Evolutionary conservation across 1,284 basidiomycete genomes (phyloP).

Genomic region (Fistulina hepatica): DNA sequence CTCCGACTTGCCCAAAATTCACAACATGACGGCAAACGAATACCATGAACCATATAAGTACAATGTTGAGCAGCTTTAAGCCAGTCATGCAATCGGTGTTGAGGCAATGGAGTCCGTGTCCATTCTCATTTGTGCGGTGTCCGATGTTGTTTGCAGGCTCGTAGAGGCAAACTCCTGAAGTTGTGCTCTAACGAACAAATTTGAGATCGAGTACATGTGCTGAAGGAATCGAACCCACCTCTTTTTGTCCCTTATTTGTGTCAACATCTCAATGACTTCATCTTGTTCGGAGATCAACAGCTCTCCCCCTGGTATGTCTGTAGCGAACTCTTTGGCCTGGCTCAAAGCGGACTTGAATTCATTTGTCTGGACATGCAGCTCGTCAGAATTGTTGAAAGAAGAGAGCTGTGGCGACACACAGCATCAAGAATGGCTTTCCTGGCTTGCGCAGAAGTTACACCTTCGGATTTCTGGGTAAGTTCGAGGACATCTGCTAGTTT

Average conservation of each 20-base stretch:
- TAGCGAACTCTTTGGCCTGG: constrained; percentile 47
- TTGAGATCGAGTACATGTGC: background rate
- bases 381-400: background rate
- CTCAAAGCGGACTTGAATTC: constrained; percentile 46
- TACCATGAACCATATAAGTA: too few relatives aligned
- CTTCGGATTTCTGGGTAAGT: constrained; percentile 42
- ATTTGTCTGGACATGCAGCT: constrained; percentile 41
- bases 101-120: constrained; percentile 48
- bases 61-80: too few relatives aligned
- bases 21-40: too few relatives aligned
- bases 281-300: constrained; percentile 52
- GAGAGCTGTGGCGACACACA: constrained; percentile 26
- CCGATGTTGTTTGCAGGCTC: constrained; percentile 28
- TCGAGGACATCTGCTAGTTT: constrained; percentile 45
- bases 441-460: constrained; percentile 38
- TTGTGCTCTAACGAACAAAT: constrained; percentile 1
- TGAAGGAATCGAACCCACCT: constrained; percentile 26
- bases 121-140: constrained; percentile 25
- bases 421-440: constrained; percentile 55
- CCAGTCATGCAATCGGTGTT: constrained; percentile 25
- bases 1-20: too few relatives aligned
- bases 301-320: constrained; percentile 52
- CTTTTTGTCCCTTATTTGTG: constrained; percentile 46
- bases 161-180: constrained; percentile 26
- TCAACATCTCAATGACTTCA: constrained; percentile 53